Conservation (phyloP, 345 rosid species). For the Populus davidiana region DNA sequence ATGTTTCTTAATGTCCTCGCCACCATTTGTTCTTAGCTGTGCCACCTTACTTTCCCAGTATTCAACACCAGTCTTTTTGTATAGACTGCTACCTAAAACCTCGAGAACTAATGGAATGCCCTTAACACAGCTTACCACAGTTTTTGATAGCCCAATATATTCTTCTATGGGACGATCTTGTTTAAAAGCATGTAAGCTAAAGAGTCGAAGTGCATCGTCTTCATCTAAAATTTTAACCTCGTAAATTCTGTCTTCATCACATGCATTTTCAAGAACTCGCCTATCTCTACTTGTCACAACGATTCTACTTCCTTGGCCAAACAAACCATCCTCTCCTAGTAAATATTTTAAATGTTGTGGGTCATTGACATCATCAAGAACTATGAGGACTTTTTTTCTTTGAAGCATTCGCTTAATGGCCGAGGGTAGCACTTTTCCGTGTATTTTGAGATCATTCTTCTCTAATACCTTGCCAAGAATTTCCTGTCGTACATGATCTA, state of each 20-base stretch:
- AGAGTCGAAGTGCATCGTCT: not conserved
- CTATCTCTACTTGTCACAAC: not conserved
- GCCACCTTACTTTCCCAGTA: not conserved
- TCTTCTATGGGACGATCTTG: not conserved
- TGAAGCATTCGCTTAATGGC: not conserved
- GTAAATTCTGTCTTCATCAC: not conserved
- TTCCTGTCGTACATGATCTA: not conserved
- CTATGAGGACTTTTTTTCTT: not conserved
- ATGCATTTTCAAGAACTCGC: not conserved
- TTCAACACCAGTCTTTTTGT: not conserved
- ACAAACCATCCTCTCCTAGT: not conserved
- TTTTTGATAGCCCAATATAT: not conserved
- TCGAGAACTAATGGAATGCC: constrained; percentile 11
- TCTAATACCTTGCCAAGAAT: not conserved
- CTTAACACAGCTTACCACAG: not conserved
- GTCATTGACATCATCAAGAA: constrained; percentile 2
- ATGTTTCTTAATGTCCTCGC: not conserved
- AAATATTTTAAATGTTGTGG: not conserved
- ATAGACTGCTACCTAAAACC: not conserved
- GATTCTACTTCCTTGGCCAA: not conserved
- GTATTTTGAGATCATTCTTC: not conserved
- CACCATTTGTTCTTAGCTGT: not conserved
- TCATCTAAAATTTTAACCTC: not conserved
- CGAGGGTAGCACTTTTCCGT: too few relatives aligned
- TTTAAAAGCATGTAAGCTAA: constrained; percentile 5